Evolutionary conservation across 768 basidiomycete species (phyloP).

Genomic region (Termitomyces sp.): DNA sequence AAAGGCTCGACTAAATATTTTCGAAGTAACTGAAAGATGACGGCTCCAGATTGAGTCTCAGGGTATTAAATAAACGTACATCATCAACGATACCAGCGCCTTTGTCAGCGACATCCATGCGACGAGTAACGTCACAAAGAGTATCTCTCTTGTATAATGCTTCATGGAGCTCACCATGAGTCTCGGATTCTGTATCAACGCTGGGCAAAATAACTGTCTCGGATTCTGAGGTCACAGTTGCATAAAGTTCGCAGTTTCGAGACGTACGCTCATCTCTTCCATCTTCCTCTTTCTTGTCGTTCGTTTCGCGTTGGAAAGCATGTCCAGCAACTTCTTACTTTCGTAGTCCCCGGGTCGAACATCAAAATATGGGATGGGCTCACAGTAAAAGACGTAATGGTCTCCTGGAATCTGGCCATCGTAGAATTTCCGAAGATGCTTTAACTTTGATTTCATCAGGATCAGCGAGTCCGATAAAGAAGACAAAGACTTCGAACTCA

Average conservation of each 20-base stretch:
- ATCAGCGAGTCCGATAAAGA: not conserved
- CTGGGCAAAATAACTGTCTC: not conserved
- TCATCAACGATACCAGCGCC: not conserved
- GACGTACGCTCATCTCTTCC: not conserved
- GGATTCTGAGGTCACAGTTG: not conserved
- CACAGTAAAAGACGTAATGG: conserved; percentile 1
- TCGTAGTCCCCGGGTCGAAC: too few species aligned
- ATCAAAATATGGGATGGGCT: not conserved
- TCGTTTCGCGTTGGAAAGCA: not conserved
- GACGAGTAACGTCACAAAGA: not conserved
- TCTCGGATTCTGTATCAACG: not conserved
- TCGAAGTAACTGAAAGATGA: not conserved
- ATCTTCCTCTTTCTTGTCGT: not conserved
- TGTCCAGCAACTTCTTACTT: not conserved
- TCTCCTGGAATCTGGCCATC: not conserved
- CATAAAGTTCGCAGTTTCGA: not conserved
- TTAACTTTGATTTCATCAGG: not conserved
- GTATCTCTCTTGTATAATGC: too few species aligned
- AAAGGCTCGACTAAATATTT: not conserved
- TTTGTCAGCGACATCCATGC: not conserved
- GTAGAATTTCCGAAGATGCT: not conserved
- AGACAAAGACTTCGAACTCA: not conserved
- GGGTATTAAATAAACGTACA: too few species aligned
- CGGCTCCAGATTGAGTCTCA: not conserved
- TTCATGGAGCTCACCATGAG: not conserved